Conservation (phyloP, 441 rosid genomes). For the Biscutella auriculata region DNA sequence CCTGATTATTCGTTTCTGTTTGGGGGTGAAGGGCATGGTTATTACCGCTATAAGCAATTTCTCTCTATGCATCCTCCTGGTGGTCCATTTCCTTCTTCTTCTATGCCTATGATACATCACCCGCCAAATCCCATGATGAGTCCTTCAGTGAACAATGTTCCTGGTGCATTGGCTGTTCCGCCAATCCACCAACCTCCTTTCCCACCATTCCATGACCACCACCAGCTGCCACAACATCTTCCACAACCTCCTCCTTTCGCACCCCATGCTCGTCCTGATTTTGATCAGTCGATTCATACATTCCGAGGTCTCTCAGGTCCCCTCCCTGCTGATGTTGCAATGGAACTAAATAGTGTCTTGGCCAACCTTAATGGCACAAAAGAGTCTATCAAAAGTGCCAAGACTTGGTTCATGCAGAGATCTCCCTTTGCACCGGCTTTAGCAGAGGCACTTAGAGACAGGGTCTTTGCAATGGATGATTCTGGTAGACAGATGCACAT, state of each 20-base stretch:
- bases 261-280: slow-evolving; percentile 53
- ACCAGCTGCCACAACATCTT: slow-evolving; percentile 49
- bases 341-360: slow-evolving; percentile 63
- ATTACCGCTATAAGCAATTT: slow-evolving; percentile 83
- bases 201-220: slow-evolving; percentile 69
- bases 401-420: slow-evolving; percentile 98
- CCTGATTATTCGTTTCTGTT: slow-evolving; percentile 81
- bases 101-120: slow-evolving; percentile 53
- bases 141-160: slow-evolving; percentile 31
- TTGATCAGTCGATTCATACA: slow-evolving; percentile 52
- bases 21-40: slow-evolving; percentile 89
- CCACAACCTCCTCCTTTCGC: slow-evolving; percentile 52
- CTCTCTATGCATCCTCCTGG: slow-evolving; percentile 48
- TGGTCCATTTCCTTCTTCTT: slow-evolving; percentile 48
- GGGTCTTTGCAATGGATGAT: slow-evolving; percentile 73
- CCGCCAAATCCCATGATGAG: slow-evolving; percentile 62
- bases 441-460: slow-evolving; percentile 78
- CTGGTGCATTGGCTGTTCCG: slow-evolving; percentile 42
- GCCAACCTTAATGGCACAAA: slow-evolving; percentile 83
- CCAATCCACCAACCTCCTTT: slow-evolving; percentile 69
- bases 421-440: slow-evolving; percentile 87
- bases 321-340: slow-evolving; percentile 76
- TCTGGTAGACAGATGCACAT: slow-evolving; percentile 87
- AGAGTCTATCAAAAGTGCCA: slow-evolving; percentile 95
- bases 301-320: slow-evolving; percentile 73